phyloP scores from a whole-genome alignment of 2,329 filamentous ascomycete genomes.

The Elsinoe arachidis region DNA sequence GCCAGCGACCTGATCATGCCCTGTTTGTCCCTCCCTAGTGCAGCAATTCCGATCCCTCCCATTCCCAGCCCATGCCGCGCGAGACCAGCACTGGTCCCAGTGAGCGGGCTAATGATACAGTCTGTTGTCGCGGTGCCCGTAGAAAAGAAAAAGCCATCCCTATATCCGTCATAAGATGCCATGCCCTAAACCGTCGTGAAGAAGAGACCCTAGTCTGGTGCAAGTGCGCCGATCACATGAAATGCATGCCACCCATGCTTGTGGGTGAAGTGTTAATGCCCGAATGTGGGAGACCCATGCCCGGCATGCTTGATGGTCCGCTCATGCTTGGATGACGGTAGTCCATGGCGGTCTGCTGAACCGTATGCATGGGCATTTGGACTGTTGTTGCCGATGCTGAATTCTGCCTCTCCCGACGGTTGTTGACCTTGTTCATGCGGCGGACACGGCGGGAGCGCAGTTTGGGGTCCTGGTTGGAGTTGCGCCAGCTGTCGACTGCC shows the following conservation, averaged over 20 bases:
- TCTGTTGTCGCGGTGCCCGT: not conserved
- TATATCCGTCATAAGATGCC: not conserved
- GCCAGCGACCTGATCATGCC: no score
- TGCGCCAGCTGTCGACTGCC: conserved; percentile 96
- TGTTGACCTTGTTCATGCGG: conserved; percentile 93
- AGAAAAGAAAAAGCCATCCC: not conserved
- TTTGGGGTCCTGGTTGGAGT: conserved; percentile 93
- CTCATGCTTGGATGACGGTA: not conserved
- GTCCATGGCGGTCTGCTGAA: not conserved
- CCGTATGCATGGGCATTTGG: conserved; percentile 37
- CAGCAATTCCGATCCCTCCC: no score
- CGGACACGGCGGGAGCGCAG: conserved; percentile 85
- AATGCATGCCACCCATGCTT: conserved; percentile 1
- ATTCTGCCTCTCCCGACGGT: conserved; percentile 43
- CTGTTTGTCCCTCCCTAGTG: no score
- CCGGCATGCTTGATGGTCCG: not conserved
- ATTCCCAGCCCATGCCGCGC: no score
- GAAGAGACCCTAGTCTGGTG: not conserved
- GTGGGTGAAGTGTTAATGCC: conserved; percentile 13
- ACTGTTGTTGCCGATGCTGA: conserved; percentile 37
- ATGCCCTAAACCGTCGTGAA: not conserved
- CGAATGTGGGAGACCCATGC: conserved; percentile 3
- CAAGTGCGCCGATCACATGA: conserved; percentile 3
- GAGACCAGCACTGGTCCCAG: no score
- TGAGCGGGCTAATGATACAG: no score